These are phyloP conservation scores for Aeschynomene evenia DNA, from an alignment of 306 rosid species.

Conservation along the genomic window DNA sequence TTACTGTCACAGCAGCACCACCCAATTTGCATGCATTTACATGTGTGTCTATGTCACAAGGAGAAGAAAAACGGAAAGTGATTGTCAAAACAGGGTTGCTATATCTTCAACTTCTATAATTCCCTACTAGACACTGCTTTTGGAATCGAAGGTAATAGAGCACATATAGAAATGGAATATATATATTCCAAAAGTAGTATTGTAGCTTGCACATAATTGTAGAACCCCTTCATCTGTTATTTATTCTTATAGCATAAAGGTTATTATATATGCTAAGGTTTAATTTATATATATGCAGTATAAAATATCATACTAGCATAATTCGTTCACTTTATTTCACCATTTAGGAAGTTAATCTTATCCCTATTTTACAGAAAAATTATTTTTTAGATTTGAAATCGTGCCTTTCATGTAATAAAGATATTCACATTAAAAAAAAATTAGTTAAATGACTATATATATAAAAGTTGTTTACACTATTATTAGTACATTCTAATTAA, in stretches of 20 bases:
- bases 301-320: too few relatives aligned
- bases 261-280: background rate
- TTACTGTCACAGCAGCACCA: constrained; percentile 19
- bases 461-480: too few relatives aligned
- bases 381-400: too few relatives aligned
- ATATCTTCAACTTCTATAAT: background rate
- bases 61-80: background rate
- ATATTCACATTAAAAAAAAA: too few relatives aligned
- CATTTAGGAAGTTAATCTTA: too few relatives aligned
- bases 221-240: constrained; percentile 7
- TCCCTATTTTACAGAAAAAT: too few relatives aligned
- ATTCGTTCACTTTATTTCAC: too few relatives aligned
- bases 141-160: background rate
- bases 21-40: background rate
- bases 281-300: too few relatives aligned
- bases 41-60: background rate
- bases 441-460: too few relatives aligned
- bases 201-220: constrained; percentile 15
- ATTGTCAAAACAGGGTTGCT: background rate
- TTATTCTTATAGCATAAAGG: constrained; percentile 16
- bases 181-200: constrained; percentile 36
- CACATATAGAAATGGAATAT: constrained; percentile 34
- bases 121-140: constrained; percentile 16
- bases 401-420: too few relatives aligned
- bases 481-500: too few relatives aligned